A percentile compares a stretch with the other conserved stretches of the same genome.
Conservation (phyloP, 2,329 filamentous ascomycete genomes). For the Xenoacremonium recifei region DNA sequence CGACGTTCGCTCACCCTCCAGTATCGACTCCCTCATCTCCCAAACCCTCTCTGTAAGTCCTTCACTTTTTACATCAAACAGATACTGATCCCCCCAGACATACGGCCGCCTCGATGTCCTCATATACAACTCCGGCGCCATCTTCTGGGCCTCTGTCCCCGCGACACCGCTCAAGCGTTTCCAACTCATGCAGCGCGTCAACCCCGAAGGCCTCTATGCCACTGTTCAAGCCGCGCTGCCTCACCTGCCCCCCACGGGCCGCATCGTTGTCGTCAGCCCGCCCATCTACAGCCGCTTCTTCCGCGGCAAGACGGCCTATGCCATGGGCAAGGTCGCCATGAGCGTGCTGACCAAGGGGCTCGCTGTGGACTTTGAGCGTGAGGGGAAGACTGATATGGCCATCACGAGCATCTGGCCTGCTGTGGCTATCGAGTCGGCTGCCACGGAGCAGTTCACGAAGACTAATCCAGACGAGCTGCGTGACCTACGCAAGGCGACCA, state of each 20-base stretch:
- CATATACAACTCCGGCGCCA: slow-evolving; percentile 81
- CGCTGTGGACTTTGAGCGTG: slow-evolving; percentile 75
- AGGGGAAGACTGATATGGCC: slow-evolving; percentile 66
- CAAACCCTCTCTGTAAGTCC: slow-evolving; percentile 45
- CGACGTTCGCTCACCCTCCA: slow-evolving; percentile 65
- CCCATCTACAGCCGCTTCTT: slow-evolving; percentile 87
- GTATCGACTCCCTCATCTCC: slow-evolving; percentile 59
- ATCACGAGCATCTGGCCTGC: slow-evolving; percentile 84
- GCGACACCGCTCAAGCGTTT: slow-evolving; percentile 75
- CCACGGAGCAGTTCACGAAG: slow-evolving; percentile 56
- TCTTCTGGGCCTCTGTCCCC: slow-evolving; percentile 78
- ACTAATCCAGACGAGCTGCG: slow-evolving; percentile 44
- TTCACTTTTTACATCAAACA: slow-evolving; percentile 1
- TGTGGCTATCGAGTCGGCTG: slow-evolving; percentile 71
- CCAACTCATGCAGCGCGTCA: slow-evolving; percentile 73
- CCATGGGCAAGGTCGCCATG: slow-evolving; percentile 78
- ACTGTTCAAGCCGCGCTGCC: slow-evolving; percentile 68
- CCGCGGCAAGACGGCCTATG: slow-evolving; percentile 81
- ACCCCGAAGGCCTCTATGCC: slow-evolving; percentile 73
- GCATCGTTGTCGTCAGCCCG: slow-evolving; percentile 77
- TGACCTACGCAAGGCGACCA: slow-evolving; percentile 66
- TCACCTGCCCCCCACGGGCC: slow-evolving; percentile 56
- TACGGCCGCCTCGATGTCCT: slow-evolving; percentile 70
- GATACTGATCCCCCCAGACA: slow-evolving; percentile 28
- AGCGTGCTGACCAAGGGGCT: slow-evolving; percentile 77